Evolutionary conservation across 495 filamentous ascomycete genomes (phyloP), one percentile per base, ranked within the genome.

Genomic region (Penicillium crystallinum): DNA sequence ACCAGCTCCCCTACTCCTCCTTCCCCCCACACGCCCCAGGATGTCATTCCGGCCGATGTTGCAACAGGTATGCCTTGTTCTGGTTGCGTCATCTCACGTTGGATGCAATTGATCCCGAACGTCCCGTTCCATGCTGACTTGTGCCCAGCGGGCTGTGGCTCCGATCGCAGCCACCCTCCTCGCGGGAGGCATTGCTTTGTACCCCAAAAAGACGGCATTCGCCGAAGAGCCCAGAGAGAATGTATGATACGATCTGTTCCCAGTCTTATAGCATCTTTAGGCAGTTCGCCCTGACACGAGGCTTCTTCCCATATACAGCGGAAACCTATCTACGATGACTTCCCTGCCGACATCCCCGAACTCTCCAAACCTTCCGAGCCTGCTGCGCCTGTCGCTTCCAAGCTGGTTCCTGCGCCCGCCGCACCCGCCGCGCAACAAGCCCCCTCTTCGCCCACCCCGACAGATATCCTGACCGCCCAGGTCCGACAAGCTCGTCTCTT

Each of bases 281-380:
- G 7, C 45, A 45, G 23, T 47, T 31, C 11, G 38, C 50, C 47
- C 60, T 66, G 50, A 66, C 61, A 58, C 46, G 52, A 21, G 66
- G 54, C 44, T 48, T 31, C 49, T 56, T 59, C 45, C 33, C 60
- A 74, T 70, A 61, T 57, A 53, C 59, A 78, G 66, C 86, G 83
- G 61, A 95, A 95, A 77, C 82, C 91, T 44, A 93, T 96, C 74
- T 96, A 95, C 78, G 88, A 92, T 66, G 83, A 89, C 70, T 76
- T 79, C 67, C 57, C 72, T 47, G 52, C 65, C 63, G 69, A 68
- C 27, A 58, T 68, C 39, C 54, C 72, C 39, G 57, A 65, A 64
- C 65, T 76, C 60, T 62, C 69, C 54, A 71, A 70, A 57, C 55
- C 70, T 54, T 50, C 68, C 47, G 38, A 65, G 53, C 55, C 66